phyloP scores from a whole-genome alignment of 2,329 filamentous ascomycete species.

The Aspergillus novofumigatus region DNA sequence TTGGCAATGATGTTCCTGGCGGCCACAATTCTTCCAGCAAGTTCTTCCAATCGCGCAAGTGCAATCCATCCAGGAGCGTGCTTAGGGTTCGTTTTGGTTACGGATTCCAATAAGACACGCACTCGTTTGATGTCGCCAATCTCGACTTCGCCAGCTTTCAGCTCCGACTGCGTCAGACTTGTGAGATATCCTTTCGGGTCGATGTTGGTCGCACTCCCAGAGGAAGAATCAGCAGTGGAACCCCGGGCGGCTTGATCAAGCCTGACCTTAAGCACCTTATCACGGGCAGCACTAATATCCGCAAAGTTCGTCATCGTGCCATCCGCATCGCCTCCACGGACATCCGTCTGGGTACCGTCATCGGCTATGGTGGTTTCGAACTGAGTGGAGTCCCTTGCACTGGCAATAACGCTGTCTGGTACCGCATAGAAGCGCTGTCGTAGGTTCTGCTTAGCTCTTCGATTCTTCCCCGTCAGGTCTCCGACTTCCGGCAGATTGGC shows the following conservation, averaged over 20 bases:
- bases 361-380: constrained; percentile 86
- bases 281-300: constrained; percentile 90
- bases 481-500: constrained; percentile 92
- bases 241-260: constrained; percentile 81
- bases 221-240: constrained; percentile 63
- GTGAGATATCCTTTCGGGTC: constrained; percentile 96
- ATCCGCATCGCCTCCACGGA: constrained; percentile 52
- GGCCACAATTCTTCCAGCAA: constrained; percentile 85
- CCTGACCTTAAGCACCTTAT: constrained; percentile 92
- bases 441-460: constrained; percentile 75
- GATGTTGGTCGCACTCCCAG: constrained; percentile 82
- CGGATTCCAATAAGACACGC: constrained; percentile 85
- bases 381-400: constrained; percentile 74
- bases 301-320: constrained; percentile 98
- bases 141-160: constrained; percentile 73
- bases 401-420: constrained; percentile 89
- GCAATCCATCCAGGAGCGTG: constrained; percentile 96
- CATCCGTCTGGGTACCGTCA: constrained; percentile 59
- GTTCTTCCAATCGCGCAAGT: constrained; percentile 83
- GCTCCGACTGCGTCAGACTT: constrained; percentile 75
- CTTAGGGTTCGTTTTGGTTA: constrained; percentile 93
- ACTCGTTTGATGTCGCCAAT: constrained; percentile 95
- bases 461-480: constrained; percentile 91
- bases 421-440: constrained; percentile 91
- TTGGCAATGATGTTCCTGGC: constrained; percentile 83